Base-by-base conservation (phyloP, 345 rosid species). In the Eucalyptus fibrosa region DNA sequence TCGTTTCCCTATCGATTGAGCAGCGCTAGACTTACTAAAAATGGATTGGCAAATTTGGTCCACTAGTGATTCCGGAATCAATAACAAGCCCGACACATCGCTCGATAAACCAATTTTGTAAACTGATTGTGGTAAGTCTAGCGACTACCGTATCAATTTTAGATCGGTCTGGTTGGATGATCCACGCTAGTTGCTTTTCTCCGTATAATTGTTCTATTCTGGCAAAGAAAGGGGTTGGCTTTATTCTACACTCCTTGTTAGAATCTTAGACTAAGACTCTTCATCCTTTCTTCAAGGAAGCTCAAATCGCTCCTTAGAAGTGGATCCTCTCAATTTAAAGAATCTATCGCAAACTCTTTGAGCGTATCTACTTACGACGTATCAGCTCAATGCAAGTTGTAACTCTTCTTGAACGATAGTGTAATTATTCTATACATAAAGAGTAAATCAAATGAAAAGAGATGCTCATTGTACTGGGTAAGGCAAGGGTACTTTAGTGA, bases 111-210 rank as follows among this genome's bases (percentile, higher is more conserved):
- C 7, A 9, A 16, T 69, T 69, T 18, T 69, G 42, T 18, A 69
- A 69, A 32, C 44, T 19, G 44, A 21, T 69, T 34, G 40, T 34
- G 21, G 81, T 9, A 18, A 69, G 81, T 69, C 81, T 8, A 69
- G 44, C 13, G 0, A 69, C 44, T 18, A 9, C 12, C 4, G 1
- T 1, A 15, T n/a, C 37, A 6, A 65, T 65, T 7, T n/a, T n/a
- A 65, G 77, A n/a, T 65, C 1, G 40, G 40, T 65, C 21, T 4
- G 2, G 40, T n/a, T 34, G 24, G 81, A 32, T 17, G 42, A 69
- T 69, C 42, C 42, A 18, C 24, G 11, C 81, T 69, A 17, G 42
- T 34, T 69, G 23, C 44, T 69, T 69, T 32, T 32, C 81, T 17
- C 12, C 44, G 9, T 69, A 5, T 17, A 32, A 18, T 32, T 69